Percentiles rank a stretch among this genome's conserved stretches.
These are phyloP conservation scores for Dioscorea dumetorum DNA, from an alignment of 106 monocot genomes.

Conservation along the genomic window DNA sequence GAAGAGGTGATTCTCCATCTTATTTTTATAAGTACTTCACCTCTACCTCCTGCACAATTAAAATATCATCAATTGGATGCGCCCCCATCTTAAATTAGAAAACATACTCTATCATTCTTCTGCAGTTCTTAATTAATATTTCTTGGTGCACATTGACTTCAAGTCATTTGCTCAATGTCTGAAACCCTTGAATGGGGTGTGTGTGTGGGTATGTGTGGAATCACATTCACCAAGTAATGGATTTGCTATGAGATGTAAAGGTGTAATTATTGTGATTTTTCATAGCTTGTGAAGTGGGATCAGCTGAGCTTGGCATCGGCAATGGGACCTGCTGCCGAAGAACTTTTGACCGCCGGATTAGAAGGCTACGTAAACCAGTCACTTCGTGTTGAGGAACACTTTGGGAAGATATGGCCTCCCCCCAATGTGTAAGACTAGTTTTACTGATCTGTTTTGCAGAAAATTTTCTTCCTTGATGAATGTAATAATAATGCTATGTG, in stretches of 20 bases:
- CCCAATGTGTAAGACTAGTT: constrained; percentile 56
- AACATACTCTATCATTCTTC: too few relatives aligned
- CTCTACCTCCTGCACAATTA: too few relatives aligned
- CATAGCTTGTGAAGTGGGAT: constrained; percentile 76
- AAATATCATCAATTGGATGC: too few relatives aligned
- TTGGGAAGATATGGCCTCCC: constrained; percentile 82
- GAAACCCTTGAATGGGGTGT: too few relatives aligned
- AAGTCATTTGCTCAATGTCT: too few relatives aligned
- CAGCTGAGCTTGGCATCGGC: constrained; percentile 59
- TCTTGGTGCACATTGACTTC: too few relatives aligned
- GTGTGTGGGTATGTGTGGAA: too few relatives aligned
- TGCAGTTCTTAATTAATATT: too few relatives aligned
- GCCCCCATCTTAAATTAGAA: too few relatives aligned
- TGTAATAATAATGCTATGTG: not conserved
- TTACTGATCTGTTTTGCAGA: not conserved
- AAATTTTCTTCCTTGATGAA: not conserved
- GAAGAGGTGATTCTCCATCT: constrained; percentile 48
- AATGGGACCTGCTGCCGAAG: constrained; percentile 78
- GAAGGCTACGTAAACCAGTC: constrained; percentile 73
- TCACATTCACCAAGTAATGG: too few relatives aligned
- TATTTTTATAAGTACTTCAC: too few relatives aligned
- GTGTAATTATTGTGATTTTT: not conserved
- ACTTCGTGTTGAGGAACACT: constrained; percentile 68
- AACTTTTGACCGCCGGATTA: constrained; percentile 69
- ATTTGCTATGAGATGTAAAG: too few relatives aligned